Evolutionary conservation across 1,284 basidiomycete genomes (phyloP).

Genomic region (Apiotrichum mycotoxinovorans): DNA sequence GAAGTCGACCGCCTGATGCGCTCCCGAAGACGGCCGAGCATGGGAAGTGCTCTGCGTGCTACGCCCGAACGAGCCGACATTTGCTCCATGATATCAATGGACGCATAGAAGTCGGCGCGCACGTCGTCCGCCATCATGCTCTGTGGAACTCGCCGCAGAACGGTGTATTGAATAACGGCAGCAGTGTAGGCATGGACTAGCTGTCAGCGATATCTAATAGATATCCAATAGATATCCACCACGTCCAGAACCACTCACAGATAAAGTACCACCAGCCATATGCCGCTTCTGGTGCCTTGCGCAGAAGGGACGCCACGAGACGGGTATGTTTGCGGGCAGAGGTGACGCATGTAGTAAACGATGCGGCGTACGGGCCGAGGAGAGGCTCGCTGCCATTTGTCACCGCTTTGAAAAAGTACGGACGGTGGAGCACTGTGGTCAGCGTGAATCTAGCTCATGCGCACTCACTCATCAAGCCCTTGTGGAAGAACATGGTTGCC

Average conservation of each 20-base stretch:
- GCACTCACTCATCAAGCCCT: slow-evolving; percentile 20
- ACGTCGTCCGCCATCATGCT: slow-evolving; percentile 29
- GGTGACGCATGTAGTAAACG: slow-evolving; percentile 27
- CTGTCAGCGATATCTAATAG: not conserved
- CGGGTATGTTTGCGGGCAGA: slow-evolving; percentile 24
- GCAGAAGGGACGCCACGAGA: slow-evolving; percentile 18
- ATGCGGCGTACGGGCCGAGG: slow-evolving; percentile 20
- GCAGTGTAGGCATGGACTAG: slow-evolving; percentile 28
- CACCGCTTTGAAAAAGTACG: slow-evolving; percentile 26
- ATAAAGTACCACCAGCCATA: slow-evolving; percentile 28
- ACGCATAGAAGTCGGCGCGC: slow-evolving; percentile 19
- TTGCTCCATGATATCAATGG: slow-evolving; percentile 20
- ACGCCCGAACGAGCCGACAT: slow-evolving; percentile 20
- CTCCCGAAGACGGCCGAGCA: slow-evolving; percentile 15
- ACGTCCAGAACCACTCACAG: too few relatives aligned
- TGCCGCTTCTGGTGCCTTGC: slow-evolving; percentile 14
- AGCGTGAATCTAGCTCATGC: not conserved
- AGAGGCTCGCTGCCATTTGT: slow-evolving; percentile 20
- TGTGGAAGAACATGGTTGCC: slow-evolving; percentile 26
- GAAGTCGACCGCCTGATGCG: slow-evolving; percentile 4
- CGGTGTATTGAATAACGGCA: slow-evolving; percentile 25
- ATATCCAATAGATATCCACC: too few relatives aligned
- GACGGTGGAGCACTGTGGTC: slow-evolving; percentile 21
- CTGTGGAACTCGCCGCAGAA: slow-evolving; percentile 20
- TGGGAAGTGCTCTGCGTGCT: slow-evolving; percentile 15